Evolutionary conservation across 805 yeast species (phyloP).

Genomic region (Kockiozyma suomiensis): DNA sequence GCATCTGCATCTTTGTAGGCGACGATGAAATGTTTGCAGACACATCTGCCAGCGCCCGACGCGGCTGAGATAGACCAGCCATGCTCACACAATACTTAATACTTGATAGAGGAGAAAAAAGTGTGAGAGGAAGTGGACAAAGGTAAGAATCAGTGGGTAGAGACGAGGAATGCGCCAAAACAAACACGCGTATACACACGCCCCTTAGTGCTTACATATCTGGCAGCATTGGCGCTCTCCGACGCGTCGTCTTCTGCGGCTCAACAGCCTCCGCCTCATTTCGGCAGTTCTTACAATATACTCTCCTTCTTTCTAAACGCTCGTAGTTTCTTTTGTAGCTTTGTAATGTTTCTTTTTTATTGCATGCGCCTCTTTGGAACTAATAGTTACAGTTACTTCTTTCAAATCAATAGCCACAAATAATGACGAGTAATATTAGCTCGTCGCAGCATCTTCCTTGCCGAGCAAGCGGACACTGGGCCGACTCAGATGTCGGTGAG

Average conservation of each 20-base stretch:
- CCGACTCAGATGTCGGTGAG: constrained; percentile 26
- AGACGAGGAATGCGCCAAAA: neutral
- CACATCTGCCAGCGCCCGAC: constrained; percentile 25
- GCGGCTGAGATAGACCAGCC: neutral
- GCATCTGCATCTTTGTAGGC: constrained; percentile 7
- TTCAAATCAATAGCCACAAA: neutral
- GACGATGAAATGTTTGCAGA: constrained; percentile 19
- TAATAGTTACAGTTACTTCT: too few species aligned
- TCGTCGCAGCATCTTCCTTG: constrained; percentile 5
- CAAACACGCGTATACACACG: neutral
- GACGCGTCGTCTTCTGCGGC: neutral
- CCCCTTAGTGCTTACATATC: neutral
- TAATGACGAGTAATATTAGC: neutral
- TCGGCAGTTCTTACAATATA: neutral
- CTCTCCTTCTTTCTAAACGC: too few species aligned
- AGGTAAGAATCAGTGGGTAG: neutral
- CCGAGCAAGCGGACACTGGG: constrained; percentile 24
- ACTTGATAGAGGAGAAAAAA: neutral
- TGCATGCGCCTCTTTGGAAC: too few species aligned
- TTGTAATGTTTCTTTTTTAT: too few species aligned
- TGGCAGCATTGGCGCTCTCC: too few species aligned
- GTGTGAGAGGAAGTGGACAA: neutral
- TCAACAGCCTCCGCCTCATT: neutral
- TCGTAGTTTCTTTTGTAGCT: too few species aligned
- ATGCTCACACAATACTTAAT: too few species aligned